These are phyloP conservation scores for Rhypophila decipiens DNA, from an alignment of 495 filamentous ascomycete species.

Conservation along the genomic window DNA sequence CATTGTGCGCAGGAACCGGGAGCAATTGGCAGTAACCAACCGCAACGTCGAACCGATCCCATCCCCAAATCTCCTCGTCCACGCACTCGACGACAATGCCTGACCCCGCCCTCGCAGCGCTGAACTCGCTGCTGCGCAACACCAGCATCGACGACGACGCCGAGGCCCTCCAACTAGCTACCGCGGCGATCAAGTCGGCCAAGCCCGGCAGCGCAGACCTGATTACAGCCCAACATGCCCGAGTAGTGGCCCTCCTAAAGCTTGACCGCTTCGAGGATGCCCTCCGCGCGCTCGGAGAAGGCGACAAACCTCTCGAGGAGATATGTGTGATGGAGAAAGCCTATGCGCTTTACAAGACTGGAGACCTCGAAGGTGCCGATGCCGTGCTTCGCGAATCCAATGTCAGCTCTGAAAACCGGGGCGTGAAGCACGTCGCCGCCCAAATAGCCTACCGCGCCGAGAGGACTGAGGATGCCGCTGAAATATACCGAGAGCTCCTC, in stretches of 20 bases:
- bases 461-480: conserved; percentile 65
- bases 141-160: conserved; percentile 43
- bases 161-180: conserved; percentile 40
- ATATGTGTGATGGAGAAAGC: conserved; percentile 70
- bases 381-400: conserved; percentile 44
- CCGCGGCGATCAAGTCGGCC: conserved; percentile 60
- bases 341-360: conserved; percentile 87
- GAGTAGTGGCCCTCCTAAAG: conserved; percentile 80
- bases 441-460: conserved; percentile 85
- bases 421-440: conserved; percentile 75
- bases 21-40: background rate
- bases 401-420: conserved; percentile 23
- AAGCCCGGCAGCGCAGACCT: conserved; percentile 55
- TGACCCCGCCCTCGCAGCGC: conserved; percentile 40
- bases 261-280: conserved; percentile 93
- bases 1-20: background rate
- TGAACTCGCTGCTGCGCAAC: conserved; percentile 43
- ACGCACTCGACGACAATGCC: conserved; percentile 23
- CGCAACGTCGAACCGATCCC: conserved; percentile 1
- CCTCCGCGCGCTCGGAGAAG: conserved; percentile 66
- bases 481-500: conserved; percentile 60
- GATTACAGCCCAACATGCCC: conserved; percentile 59
- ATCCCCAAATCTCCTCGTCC: too few relatives aligned
- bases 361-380: conserved; percentile 65
- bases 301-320: conserved; percentile 59